Evolutionary conservation across 2,329 filamentous ascomycete species (phyloP).

Genomic region (Trichophyton schoenleinii): DNA sequence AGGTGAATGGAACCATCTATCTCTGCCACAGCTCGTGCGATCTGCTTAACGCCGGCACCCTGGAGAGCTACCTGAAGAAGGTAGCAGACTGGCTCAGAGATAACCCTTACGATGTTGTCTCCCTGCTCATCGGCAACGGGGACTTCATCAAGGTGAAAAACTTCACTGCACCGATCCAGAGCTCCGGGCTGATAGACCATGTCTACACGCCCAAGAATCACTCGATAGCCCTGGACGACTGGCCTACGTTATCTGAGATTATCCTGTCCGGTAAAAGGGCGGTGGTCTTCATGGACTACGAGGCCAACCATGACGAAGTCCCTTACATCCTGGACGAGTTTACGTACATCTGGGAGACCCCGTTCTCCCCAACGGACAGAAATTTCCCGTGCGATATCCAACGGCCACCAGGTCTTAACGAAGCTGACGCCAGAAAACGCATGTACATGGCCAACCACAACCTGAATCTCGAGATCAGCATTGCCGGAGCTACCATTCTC

Average conservation of each 20-base stretch:
- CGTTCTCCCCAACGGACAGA: conserved; percentile 59
- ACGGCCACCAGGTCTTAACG: conserved; percentile 55
- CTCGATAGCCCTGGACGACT: conserved; percentile 60
- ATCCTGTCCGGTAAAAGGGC: conserved; percentile 59
- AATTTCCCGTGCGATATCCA: conserved; percentile 67
- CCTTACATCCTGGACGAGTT: conserved; percentile 86
- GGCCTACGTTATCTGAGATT: conserved; percentile 71
- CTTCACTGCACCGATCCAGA: conserved; percentile 57
- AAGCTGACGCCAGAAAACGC: conserved; percentile 43
- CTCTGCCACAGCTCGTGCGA: conserved; percentile 81
- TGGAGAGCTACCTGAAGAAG: conserved; percentile 56
- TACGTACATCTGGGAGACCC: conserved; percentile 79
- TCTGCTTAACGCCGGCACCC: conserved; percentile 66
- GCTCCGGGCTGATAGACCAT: conserved; percentile 59
- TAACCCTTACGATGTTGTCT: conserved; percentile 79
- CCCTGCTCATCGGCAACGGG: conserved; percentile 72
- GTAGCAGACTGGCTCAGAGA: conserved; percentile 60
- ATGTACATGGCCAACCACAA: conserved; percentile 88
- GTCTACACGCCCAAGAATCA: conserved; percentile 59
- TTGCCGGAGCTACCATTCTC: conserved; percentile 52
- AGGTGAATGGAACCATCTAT: conserved; percentile 47
- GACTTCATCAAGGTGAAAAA: conserved; percentile 55
- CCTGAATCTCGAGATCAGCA: conserved; percentile 62
- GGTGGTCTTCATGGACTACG: conserved; percentile 74
- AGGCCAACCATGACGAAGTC: conserved; percentile 62